A percentile compares a stretch with the other conserved stretches of the same genome.
phyloP scores from a whole-genome alignment of 768 basidiomycete species.

The Dictyophora rubrovolvata region DNA sequence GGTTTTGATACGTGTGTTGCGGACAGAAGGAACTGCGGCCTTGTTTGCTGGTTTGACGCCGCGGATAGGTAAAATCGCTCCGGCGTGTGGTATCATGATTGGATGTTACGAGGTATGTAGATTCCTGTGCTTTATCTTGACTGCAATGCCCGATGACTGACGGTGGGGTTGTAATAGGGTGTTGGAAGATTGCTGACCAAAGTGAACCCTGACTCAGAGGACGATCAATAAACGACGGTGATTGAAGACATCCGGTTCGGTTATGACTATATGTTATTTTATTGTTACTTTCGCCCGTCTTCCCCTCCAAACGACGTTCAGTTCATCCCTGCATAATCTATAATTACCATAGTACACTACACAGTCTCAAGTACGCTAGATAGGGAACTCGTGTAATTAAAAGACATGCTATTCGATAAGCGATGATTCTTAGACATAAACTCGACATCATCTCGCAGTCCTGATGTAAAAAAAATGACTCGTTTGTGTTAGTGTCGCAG shows the following conservation, averaged over 20 bases:
- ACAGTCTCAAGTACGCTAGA: too few species aligned
- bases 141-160: not conserved
- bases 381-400: too few species aligned
- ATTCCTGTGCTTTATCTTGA: not conserved
- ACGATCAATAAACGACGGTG: not conserved
- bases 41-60: constrained; percentile 81
- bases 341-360: too few species aligned
- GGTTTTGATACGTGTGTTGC: constrained; percentile 50
- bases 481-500: not conserved
- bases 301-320: too few species aligned
- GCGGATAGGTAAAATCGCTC: constrained; percentile 89
- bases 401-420: too few species aligned
- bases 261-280: too few species aligned
- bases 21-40: constrained; percentile 67
- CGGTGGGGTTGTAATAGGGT: not conserved
- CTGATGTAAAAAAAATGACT: too few species aligned
- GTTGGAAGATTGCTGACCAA: constrained; percentile 8
- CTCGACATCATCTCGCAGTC: too few species aligned
- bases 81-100: constrained; percentile 98
- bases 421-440: too few species aligned
- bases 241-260: too few species aligned
- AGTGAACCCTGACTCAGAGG: not conserved
- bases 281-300: too few species aligned
- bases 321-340: too few species aligned
- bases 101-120: constrained; percentile 77